Conservation (phyloP, 331 rosid species). For the Dryas integrifolia region DNA sequence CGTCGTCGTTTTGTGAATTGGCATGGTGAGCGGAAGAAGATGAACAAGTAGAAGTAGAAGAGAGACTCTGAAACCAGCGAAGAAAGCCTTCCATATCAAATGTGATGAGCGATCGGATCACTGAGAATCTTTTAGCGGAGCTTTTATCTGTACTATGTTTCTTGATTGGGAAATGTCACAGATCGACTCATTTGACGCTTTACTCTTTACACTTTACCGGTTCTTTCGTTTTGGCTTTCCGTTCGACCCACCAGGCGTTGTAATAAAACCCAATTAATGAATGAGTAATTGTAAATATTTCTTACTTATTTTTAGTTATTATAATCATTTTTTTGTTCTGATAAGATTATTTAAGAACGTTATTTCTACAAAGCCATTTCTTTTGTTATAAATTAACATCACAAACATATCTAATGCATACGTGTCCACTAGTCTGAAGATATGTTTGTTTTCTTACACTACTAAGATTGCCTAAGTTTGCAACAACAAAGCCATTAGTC, state of each 20-base stretch:
- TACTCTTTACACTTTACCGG: not conserved
- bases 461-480: no score
- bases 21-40: slow-evolving; percentile 12
- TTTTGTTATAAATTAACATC: not conserved
- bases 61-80: slow-evolving; percentile 31
- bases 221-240: not conserved
- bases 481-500: no score
- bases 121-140: slow-evolving; percentile 15
- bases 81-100: slow-evolving; percentile 28
- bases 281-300: not conserved
- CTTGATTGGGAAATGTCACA: not conserved
- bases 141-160: not conserved
- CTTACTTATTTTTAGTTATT: not conserved
- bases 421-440: no score
- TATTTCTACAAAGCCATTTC: not conserved
- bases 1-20: slow-evolving; percentile 11
- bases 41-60: slow-evolving; percentile 10
- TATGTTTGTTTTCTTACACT: no score
- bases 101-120: not conserved
- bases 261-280: not conserved
- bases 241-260: not conserved
- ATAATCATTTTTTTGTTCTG: not conserved
- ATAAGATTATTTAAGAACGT: not conserved
- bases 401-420: not conserved
- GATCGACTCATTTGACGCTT: not conserved